phyloP scores from a whole-genome alignment of 2,329 filamentous ascomycete species.

The Pseudogymnoascus sp. region DNA sequence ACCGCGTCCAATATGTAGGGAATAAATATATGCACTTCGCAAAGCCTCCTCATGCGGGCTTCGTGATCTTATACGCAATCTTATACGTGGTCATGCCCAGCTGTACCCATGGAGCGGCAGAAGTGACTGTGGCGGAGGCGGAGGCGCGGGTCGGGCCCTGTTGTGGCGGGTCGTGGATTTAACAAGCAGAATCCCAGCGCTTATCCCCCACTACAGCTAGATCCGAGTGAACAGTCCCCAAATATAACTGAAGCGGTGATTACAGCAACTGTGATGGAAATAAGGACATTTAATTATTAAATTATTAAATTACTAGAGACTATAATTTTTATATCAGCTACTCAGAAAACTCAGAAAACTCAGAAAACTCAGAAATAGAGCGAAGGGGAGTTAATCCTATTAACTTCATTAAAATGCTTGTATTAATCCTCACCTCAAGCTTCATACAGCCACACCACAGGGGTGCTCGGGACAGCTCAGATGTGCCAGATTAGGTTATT shows the following conservation, averaged over 20 bases:
- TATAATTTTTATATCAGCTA: no score
- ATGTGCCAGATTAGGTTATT: not conserved
- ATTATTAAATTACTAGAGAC: no score
- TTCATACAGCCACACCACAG: not conserved
- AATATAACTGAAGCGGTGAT: no score
- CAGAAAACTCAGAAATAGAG: no score
- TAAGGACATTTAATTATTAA: no score
- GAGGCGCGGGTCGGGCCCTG: constrained; percentile 3
- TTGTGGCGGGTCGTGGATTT: not conserved
- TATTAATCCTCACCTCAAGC: no score
- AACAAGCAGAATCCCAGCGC: not conserved
- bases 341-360: no score
- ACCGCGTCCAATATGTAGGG: not conserved
- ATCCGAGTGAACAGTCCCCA: no score
- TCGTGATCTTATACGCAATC: not conserved
- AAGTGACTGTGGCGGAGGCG: not conserved
- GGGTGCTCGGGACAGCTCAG: not conserved
- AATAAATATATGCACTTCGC: constrained; percentile 4
- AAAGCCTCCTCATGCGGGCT: not conserved
- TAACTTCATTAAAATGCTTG: no score
- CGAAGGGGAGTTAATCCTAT: no score
- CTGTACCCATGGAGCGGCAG: not conserved
- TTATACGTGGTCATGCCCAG: not conserved
- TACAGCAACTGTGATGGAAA: no score
- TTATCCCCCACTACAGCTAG: not conserved